Conservation (phyloP, 352 stramenopile species). For the Saprolegnia diclina region DNA sequence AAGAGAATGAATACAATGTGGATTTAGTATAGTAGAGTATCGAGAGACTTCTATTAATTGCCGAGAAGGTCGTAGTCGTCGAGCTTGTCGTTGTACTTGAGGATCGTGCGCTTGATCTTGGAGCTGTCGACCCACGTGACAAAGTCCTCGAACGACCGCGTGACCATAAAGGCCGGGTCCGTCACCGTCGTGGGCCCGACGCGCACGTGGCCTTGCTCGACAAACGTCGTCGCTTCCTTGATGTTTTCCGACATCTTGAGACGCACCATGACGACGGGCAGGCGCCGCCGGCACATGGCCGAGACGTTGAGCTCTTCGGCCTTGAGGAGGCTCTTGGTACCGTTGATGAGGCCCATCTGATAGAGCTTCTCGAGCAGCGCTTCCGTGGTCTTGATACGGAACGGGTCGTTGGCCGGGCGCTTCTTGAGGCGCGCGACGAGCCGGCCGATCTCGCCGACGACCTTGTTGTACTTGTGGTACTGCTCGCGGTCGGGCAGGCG, state of each 20-base stretch:
- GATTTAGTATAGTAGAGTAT: slow-evolving; percentile 1
- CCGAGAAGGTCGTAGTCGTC: slow-evolving; percentile 99
- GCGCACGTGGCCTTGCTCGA: slow-evolving; percentile 97
- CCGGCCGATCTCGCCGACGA: slow-evolving; percentile 94
- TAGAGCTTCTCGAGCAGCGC: slow-evolving; percentile 97
- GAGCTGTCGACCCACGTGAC: slow-evolving; percentile 98
- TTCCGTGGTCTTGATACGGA: slow-evolving; percentile 95
- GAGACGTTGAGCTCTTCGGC: slow-evolving; percentile 96
- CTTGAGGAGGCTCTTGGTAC: slow-evolving; percentile 95
- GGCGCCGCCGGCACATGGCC: slow-evolving; percentile 90
- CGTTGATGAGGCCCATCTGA: slow-evolving; percentile 96
- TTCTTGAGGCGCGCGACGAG: slow-evolving; percentile 95
- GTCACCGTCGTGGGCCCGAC: slow-evolving; percentile 89
- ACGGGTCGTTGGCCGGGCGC: slow-evolving; percentile 91
- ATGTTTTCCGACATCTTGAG: slow-evolving; percentile 99
- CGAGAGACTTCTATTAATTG: no score
- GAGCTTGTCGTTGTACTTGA: slow-evolving; percentile 99
- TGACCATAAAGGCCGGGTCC: slow-evolving; percentile 97
- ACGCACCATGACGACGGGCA: slow-evolving; percentile 98
- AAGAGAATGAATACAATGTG: background rate
- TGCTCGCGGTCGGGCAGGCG: slow-evolving; percentile 97
- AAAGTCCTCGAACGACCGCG: slow-evolving; percentile 98
- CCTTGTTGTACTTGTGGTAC: slow-evolving; percentile 98
- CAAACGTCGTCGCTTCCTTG: slow-evolving; percentile 96
- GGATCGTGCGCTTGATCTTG: slow-evolving; percentile 96